Evolutionary conservation across 1,284 basidiomycete genomes (phyloP).

Genomic region (Phylloboletellus chloephorus): DNA sequence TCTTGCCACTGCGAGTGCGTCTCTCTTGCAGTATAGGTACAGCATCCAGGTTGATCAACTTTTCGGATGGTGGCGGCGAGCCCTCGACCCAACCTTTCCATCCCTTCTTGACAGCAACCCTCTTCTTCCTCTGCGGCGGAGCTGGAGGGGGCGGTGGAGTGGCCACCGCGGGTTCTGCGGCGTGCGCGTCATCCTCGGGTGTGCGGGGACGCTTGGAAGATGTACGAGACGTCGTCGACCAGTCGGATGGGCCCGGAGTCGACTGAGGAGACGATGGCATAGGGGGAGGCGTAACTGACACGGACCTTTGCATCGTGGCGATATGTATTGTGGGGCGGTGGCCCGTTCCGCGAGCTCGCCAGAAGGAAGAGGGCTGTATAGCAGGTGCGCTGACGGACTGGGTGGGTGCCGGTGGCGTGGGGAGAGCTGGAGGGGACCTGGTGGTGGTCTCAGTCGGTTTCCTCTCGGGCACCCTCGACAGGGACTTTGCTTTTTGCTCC

Average conservation of each 20-base stretch:
- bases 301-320: constrained; percentile 56
- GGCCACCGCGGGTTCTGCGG: constrained; percentile 25
- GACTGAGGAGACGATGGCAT: constrained; percentile 58
- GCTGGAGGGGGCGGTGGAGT: constrained; percentile 25
- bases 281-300: constrained; percentile 71
- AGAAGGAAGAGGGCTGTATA: constrained; percentile 46
- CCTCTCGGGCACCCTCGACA: constrained; percentile 21
- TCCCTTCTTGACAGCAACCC: constrained; percentile 66
- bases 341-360: constrained; percentile 57
- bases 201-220: constrained; percentile 74
- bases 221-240: constrained; percentile 63
- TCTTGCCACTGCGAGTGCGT: constrained; percentile 71
- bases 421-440: constrained; percentile 21
- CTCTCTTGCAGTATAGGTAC: constrained; percentile 57
- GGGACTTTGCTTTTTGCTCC: constrained; percentile 31
- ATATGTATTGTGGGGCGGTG: constrained; percentile 65
- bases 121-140: constrained; percentile 51
- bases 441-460: constrained; percentile 20
- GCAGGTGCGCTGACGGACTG: constrained; percentile 22
- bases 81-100: constrained; percentile 87
- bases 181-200: constrained; percentile 42
- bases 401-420: constrained; percentile 22
- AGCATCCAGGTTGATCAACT: constrained; percentile 71
- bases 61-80: constrained; percentile 71
- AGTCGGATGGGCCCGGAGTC: constrained; percentile 68